phyloP scores from a whole-genome alignment of 805 yeast species.

The Komagataella populi region DNA sequence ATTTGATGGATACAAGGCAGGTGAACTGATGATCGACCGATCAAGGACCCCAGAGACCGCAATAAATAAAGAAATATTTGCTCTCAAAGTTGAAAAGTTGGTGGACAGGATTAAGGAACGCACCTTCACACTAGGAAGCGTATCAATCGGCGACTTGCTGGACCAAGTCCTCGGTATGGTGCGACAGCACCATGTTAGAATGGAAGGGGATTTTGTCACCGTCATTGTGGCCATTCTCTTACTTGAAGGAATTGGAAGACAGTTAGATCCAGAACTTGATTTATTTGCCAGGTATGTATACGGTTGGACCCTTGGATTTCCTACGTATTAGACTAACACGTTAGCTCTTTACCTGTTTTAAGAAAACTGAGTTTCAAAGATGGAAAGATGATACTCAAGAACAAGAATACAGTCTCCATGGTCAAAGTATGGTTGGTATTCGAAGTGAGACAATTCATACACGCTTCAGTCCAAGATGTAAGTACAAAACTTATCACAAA shows the following conservation, averaged over 20 bases:
- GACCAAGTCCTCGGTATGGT: conserved; percentile 88
- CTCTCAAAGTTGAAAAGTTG: conserved; percentile 71
- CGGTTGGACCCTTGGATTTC: conserved; percentile 23
- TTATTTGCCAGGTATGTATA: conserved; percentile 90
- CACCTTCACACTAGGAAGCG: conserved; percentile 85
- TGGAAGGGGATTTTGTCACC: conserved; percentile 95
- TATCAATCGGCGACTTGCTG: conserved; percentile 82
- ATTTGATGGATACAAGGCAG: conserved; percentile 91
- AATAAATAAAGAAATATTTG: conserved; percentile 71
- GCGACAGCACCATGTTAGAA: conserved; percentile 83
- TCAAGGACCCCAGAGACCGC: conserved; percentile 93
- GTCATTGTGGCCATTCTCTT: conserved; percentile 88
- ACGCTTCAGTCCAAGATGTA: conserved; percentile 70
- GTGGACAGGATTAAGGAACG: conserved; percentile 72
- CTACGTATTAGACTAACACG: conserved; percentile 15
- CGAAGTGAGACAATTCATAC: conserved; percentile 78
- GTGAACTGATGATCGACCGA: conserved; percentile 89
- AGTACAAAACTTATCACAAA: conserved; percentile 14
- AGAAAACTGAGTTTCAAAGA: conserved; percentile 70
- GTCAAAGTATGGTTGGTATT: conserved; percentile 82
- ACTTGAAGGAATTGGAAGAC: conserved; percentile 92
- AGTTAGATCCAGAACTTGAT: conserved; percentile 84
- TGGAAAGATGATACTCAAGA: conserved; percentile 40
- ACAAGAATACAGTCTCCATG: conserved; percentile 62
- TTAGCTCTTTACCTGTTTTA: conserved; percentile 70